These are phyloP conservation scores for Carallia brachiata DNA, from an alignment of 345 rosid species.

Conservation along the genomic window DNA sequence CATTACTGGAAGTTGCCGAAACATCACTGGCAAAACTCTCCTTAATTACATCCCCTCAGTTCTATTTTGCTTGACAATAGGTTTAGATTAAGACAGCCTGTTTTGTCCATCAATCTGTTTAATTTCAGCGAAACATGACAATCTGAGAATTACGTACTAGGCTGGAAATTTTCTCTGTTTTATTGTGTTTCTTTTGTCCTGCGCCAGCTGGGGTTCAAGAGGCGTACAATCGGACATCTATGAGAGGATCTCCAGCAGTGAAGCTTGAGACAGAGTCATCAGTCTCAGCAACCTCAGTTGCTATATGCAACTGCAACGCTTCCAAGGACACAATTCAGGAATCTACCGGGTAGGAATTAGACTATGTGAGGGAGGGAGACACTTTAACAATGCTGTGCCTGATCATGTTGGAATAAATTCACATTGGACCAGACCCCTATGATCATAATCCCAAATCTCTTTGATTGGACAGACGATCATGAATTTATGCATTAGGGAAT, in stretches of 20 bases:
- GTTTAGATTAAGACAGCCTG: no score
- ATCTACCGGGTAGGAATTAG: constrained; percentile 50
- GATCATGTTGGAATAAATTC: constrained; percentile 37
- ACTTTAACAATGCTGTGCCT: constrained; percentile 36
- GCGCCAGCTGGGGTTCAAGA: constrained; percentile 21
- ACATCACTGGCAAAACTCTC: no score
- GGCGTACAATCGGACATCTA: constrained; percentile 17
- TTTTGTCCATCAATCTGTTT: no score
- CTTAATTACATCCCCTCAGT: no score
- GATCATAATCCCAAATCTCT: constrained; percentile 39
- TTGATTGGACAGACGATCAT: constrained; percentile 47
- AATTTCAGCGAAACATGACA: no score
- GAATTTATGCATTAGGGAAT: constrained; percentile 36
- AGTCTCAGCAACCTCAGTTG: constrained; percentile 38
- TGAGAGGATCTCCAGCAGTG: constrained; percentile 15
- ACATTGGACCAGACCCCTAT: constrained; percentile 37
- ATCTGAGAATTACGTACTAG: no score
- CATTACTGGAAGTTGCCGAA: no score
- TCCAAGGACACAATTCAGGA: constrained; percentile 22
- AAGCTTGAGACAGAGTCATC: constrained; percentile 34
- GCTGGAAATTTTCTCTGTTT: no score
- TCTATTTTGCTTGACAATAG: no score
- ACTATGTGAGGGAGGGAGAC: constrained; percentile 41
- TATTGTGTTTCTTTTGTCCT: background rate
- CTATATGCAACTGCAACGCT: constrained; percentile 27